These are phyloP conservation scores for Pestalotiopsis sp. DNA, from an alignment of 2,329 filamentous ascomycete genomes.

Conservation along the genomic window DNA sequence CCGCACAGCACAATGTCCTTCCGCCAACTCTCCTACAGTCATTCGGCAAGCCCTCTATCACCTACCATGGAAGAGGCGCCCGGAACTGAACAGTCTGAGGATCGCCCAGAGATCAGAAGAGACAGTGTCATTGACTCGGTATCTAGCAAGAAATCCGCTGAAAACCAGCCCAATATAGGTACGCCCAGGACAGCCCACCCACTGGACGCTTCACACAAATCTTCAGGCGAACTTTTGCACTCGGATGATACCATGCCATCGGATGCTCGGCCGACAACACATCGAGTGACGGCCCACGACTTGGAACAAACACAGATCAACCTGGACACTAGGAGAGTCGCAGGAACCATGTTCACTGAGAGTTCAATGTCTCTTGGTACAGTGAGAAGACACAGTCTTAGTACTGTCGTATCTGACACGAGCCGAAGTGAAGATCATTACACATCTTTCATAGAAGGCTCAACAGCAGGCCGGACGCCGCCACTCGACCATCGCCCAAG, in stretches of 20 bases:
- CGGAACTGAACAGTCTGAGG: constrained; percentile 7
- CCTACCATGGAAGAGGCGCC: constrained; percentile 33
- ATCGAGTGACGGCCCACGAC: background rate
- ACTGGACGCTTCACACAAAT: background rate
- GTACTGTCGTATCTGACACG: background rate
- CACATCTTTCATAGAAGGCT: background rate
- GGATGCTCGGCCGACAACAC: background rate
- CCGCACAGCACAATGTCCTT: constrained; percentile 20
- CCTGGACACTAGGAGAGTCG: background rate
- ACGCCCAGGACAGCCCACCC: background rate
- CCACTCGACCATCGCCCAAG: background rate
- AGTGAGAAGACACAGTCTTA: background rate
- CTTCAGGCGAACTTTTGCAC: background rate
- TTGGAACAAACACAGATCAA: background rate
- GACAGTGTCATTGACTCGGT: background rate
- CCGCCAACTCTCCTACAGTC: constrained; percentile 14
- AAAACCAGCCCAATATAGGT: background rate
- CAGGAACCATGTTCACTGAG: background rate
- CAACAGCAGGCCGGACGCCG: background rate
- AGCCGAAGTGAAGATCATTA: background rate
- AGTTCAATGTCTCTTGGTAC: background rate
- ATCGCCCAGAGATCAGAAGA: background rate
- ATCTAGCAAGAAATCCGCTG: background rate
- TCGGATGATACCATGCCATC: background rate
- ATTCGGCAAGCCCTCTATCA: constrained; percentile 25